These are phyloP conservation scores for Ocimum tenuiflorum DNA, from an alignment of 257 asterid genomes.

Conservation along the genomic window DNA sequence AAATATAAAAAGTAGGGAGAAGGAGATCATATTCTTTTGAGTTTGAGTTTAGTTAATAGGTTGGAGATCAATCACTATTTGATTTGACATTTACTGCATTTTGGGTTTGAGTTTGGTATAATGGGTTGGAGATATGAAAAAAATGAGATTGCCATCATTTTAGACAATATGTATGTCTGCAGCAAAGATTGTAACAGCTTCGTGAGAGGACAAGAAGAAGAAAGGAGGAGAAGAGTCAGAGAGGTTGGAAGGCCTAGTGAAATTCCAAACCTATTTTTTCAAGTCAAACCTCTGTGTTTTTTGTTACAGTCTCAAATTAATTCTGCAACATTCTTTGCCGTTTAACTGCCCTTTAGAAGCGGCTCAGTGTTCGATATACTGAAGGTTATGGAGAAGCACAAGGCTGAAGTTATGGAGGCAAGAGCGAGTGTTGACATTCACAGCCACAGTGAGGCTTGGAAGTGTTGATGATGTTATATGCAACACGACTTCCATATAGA, in stretches of 20 bases:
- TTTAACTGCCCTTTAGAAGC: conserved; percentile 31
- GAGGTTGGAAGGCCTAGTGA: conserved; percentile 47
- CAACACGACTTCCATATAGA: no score
- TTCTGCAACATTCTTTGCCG: conserved; percentile 44
- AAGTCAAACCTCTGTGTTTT: conserved; percentile 24
- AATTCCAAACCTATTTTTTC: conserved; percentile 15
- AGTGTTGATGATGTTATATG: no score
- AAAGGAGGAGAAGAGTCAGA: conserved; percentile 42
- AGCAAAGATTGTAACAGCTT: conserved; percentile 33
- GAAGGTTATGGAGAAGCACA: conserved; percentile 40
- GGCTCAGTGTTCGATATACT: conserved; percentile 35
- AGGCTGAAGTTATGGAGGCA: conserved; percentile 58
- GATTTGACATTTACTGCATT: no score
- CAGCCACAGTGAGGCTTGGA: conserved; percentile 40
- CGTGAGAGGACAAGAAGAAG: conserved; percentile 15
- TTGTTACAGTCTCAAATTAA: conserved; percentile 26
- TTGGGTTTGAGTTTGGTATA: no score
- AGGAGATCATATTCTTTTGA: no score
- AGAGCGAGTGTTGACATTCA: conserved; percentile 33
- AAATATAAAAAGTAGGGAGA: no score
- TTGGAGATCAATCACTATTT: no score
- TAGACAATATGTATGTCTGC: conserved; percentile 8
- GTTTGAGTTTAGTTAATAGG: no score
- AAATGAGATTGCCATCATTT: no score
- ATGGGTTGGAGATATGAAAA: no score